Evolutionary conservation across 495 filamentous ascomycete genomes (phyloP), one percentile per base, ranked within the genome.

Genomic region (Talaromyces trachyspermus): DNA sequence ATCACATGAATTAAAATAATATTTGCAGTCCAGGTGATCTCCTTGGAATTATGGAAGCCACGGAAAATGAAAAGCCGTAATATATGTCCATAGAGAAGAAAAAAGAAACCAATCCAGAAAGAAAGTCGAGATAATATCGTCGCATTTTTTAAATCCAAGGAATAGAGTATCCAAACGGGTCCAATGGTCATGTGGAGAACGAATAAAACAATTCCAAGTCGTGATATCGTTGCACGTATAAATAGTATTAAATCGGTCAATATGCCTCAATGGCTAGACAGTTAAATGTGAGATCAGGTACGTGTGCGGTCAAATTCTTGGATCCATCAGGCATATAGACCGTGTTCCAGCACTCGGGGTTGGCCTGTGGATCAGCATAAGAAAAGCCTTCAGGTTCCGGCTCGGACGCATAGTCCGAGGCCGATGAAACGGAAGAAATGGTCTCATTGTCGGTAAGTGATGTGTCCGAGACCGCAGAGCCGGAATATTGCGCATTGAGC

Each of bases 371-470:
- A 24, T 49, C 46, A 25, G 29, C 46, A 35, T 39, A 20, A 19
- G 46, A 38, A 17, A 40, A 41, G 25, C 35, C 54, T 49, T 73
- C 69, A 55, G 55, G 61, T 44, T 60, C 57, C 7, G 54, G 45
- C 23, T 66, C 61, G 32, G 60, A 55, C 29, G 64, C 58, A 29
- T 59, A 59, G 22, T 59, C 55, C 4, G 48, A 51, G 35, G 58
- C 43, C 10, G 71, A 69, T 35, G 69, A 69, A 57, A 71, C 58
- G 9, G 60, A 59, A 17, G 61, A 59, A 22, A 61, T 51, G 46
- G 55, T 69, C 24, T 69, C 62, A 36, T 65, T 37, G 46, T 72
- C 68, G 22, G 69, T 72, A 48, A 68, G 53, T 23, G 69, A 67
- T 2, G 60, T 54, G 42, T 66, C 68, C 17, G 70, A 74, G 24